Base-by-base conservation (phyloP, 1,284 basidiomycete species). In the Pseudozyma hubeiensis region DNA sequence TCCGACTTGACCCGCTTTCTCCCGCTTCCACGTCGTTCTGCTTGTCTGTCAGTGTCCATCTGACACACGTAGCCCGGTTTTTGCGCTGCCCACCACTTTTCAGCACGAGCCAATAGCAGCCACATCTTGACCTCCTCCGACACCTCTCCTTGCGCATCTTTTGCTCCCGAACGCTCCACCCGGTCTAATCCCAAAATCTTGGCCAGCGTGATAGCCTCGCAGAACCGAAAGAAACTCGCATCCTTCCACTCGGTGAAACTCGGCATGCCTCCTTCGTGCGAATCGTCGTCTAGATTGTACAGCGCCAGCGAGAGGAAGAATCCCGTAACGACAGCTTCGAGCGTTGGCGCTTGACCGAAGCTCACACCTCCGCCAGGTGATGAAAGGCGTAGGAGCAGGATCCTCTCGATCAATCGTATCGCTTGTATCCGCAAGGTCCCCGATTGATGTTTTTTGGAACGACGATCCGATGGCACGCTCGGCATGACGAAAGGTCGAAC, bases 281-380 rank as follows among this genome's bases (percentile, higher is more conserved):
- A 45, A 11, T 45, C 60, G 30, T 58, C 61, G 24, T 72, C 63
- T 39, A 71, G 40, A 34, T 57, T 60, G 53, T 64, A 71, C 19
- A 81, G 56, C 30, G 64, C 64, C 16, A 72, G 16, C 35, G 67
- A 77, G 45, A 73, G 47, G 55, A 75, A 75, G 49, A 75, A 78
- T 43, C 64, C 60, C 16, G 67, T 72, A 7, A 69, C 24, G 11
- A 76, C 57, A 5, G 43, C 40, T n/a, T 73, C 71, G 39, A 66
- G 45, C 31, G 65, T 68, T 7, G 63, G 63, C 2, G 59, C 44
- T 14, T 70, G 71, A 9, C 72, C 77, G 39, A 78, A 68, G 33
- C 62, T 47, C 4, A 69, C 64, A 5, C 53, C 53, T 16, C 64
- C 70, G 1, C 60, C 56, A 13, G 24, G 39, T 7, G 57, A 39